Evolutionary conservation across 257 asterid genomes (phyloP).

Genomic region (Mentha longifolia): DNA sequence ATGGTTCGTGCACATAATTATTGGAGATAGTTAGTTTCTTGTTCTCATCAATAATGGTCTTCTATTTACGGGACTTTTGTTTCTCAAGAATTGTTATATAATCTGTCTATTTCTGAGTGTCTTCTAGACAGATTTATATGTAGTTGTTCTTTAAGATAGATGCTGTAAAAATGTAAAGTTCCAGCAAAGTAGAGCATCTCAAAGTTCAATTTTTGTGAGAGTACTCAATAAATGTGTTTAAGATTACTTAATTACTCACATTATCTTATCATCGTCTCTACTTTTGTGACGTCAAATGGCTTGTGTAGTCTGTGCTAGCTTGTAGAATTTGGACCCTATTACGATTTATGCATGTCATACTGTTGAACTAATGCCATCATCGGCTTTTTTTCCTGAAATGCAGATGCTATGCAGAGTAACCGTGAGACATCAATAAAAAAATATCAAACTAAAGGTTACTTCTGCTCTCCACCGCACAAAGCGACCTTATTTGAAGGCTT

Average conservation of each 20-base stretch:
- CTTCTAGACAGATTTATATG: not conserved
- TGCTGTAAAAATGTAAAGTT: not conserved
- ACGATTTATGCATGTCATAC: slow-evolving; percentile 5
- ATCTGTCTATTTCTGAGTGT: not conserved
- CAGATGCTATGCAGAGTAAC: slow-evolving; percentile 55
- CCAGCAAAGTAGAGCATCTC: not conserved
- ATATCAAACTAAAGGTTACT: slow-evolving; percentile 52
- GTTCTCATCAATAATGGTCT: too few species aligned
- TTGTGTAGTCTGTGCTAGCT: slow-evolving; percentile 9
- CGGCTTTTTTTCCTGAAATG: slow-evolving; percentile 27
- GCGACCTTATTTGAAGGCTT: slow-evolving; percentile 45
- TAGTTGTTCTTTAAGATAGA: not conserved
- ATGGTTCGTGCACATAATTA: not conserved
- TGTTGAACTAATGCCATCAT: slow-evolving; percentile 26
- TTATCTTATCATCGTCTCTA: not conserved
- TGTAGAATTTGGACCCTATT: not conserved
- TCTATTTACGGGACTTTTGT: too few species aligned
- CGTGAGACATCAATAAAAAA: slow-evolving; percentile 60
- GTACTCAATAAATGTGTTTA: too few species aligned
- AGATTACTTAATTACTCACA: not conserved
- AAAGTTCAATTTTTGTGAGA: not conserved
- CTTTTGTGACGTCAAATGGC: slow-evolving; percentile 9
- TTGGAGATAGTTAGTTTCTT: not conserved
- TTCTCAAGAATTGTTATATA: slow-evolving; percentile 8
- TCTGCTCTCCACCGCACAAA: slow-evolving; percentile 45